A percentile compares a stretch with the other conserved stretches of the same genome.
Conservation (phyloP, 345 rosid genomes). For the Bruguiera parviflora region DNA sequence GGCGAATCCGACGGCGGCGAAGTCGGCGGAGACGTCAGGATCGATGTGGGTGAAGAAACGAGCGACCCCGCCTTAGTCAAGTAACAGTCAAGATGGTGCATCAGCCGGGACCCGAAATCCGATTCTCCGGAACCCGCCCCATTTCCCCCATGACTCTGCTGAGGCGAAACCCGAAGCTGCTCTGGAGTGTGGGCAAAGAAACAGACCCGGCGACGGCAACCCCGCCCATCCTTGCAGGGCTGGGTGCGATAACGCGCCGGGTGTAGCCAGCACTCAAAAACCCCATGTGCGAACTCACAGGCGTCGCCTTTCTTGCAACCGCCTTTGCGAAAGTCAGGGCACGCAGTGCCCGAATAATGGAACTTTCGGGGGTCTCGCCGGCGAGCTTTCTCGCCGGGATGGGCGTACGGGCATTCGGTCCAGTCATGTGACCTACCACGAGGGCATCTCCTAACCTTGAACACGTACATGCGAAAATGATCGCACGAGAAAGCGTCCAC, state of each 20-base stretch:
- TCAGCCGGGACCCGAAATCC: constrained; percentile 13
- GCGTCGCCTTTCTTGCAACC: constrained; percentile 52
- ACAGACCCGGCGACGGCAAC: constrained; percentile 65
- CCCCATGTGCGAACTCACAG: constrained; percentile 66
- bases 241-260: constrained; percentile 79
- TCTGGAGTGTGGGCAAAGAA: constrained; percentile 85
- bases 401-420: constrained; percentile 92
- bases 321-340: constrained; percentile 68
- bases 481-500: constrained; percentile 30
- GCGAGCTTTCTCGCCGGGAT: constrained; percentile 85
- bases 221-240: constrained; percentile 75
- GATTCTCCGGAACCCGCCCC: constrained; percentile 4
- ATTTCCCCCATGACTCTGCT: constrained; percentile 6
- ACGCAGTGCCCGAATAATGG: constrained; percentile 61
- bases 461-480: constrained; percentile 75
- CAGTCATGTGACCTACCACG: constrained; percentile 79
- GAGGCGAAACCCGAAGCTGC: constrained; percentile 51
- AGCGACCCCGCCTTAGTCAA: constrained; percentile 7
- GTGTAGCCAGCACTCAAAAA: constrained; percentile 91
- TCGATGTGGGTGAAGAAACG: constrained; percentile 49
- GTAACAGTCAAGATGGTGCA: constrained; percentile 12
- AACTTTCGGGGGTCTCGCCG: constrained; percentile 78
- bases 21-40: constrained; percentile 36
- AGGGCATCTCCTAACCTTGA: constrained; percentile 74
- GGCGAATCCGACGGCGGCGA: constrained; percentile 57